Percentiles rank a stretch among this genome's conserved stretches.
Evolutionary conservation across 192 early-diverging fungal genomes (phyloP).

Genomic region (Mycoemilia scoparia): DNA sequence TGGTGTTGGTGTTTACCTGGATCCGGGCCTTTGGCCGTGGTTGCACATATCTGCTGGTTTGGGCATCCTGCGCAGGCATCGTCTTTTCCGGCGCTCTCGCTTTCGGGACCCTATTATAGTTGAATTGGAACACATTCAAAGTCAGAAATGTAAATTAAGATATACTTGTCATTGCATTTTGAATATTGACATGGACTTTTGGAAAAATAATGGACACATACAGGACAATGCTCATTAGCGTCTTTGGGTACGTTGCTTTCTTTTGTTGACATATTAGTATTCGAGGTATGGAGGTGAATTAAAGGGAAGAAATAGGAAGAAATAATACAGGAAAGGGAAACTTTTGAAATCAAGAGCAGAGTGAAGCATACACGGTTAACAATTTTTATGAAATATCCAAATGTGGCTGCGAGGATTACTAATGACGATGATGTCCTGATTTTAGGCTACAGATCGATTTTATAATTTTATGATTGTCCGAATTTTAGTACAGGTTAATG

Average conservation of each 20-base stretch:
- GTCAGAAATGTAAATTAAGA: neutral
- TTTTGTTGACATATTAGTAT: neutral
- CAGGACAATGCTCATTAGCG: constrained; percentile 58
- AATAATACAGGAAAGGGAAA: too few species aligned
- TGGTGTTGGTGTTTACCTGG: constrained; percentile 31
- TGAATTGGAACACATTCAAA: neutral
- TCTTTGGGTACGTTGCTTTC: constrained; percentile 24
- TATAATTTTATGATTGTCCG: too few species aligned
- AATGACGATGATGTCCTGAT: too few species aligned
- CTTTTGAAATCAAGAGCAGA: too few species aligned
- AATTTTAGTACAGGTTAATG: too few species aligned
- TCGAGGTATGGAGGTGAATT: neutral
- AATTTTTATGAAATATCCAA: too few species aligned
- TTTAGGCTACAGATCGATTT: too few species aligned
- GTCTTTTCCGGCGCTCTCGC: constrained; percentile 48
- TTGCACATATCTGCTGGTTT: constrained; percentile 56
- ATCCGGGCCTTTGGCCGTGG: constrained; percentile 61
- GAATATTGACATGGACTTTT: neutral
- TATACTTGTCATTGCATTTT: neutral
- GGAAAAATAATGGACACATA: constrained; percentile 2
- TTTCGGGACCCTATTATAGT: constrained; percentile 58
- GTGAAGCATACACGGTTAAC: too few species aligned
- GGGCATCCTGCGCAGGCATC: constrained; percentile 68
- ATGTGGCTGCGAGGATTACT: too few species aligned
- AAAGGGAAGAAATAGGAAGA: constrained; percentile 1